phyloP scores from a whole-genome alignment of 2,329 filamentous ascomycete species.

The Chaetomium strumarium region DNA sequence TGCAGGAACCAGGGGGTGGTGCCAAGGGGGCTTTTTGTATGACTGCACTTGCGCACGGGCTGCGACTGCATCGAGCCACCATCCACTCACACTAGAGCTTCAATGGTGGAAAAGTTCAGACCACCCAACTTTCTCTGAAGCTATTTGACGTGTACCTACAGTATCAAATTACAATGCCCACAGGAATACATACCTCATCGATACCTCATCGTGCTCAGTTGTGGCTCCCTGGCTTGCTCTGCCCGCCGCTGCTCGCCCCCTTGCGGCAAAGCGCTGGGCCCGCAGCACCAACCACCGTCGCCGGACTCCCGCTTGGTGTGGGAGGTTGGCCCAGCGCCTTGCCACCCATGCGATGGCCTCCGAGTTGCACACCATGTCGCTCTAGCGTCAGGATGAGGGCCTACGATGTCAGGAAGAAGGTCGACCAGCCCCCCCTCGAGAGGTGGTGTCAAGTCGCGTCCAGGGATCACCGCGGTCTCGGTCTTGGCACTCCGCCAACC shows the following conservation, averaged over 20 bases:
- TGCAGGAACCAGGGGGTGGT: slow-evolving; percentile 8
- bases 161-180: slow-evolving; percentile 16
- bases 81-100: too few species aligned
- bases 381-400: neutral
- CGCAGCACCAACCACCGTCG: slow-evolving; percentile 21
- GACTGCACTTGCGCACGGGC: slow-evolving; percentile 2
- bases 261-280: slow-evolving; percentile 19
- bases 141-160: slow-evolving; percentile 6
- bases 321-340: slow-evolving; percentile 15
- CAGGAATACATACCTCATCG: too few species aligned
- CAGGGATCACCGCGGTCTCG: too few species aligned
- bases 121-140: slow-evolving; percentile 14
- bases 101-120: neutral
- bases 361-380: slow-evolving; percentile 18
- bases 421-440: too few species aligned
- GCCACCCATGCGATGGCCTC: slow-evolving; percentile 19
- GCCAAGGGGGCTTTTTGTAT: slow-evolving; percentile 10
- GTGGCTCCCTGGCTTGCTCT: slow-evolving; percentile 18
- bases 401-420: too few species aligned
- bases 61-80: neutral
- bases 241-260: slow-evolving; percentile 20
- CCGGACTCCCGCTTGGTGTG: slow-evolving; percentile 5
- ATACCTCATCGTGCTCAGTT: too few species aligned
- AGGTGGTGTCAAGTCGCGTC: too few species aligned
- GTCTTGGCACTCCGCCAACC: too few species aligned